A percentile compares a stretch with the other conserved stretches of the same genome.
Evolutionary conservation across 768 basidiomycete species (phyloP).

Genomic region (Lentinus tigrinus): DNA sequence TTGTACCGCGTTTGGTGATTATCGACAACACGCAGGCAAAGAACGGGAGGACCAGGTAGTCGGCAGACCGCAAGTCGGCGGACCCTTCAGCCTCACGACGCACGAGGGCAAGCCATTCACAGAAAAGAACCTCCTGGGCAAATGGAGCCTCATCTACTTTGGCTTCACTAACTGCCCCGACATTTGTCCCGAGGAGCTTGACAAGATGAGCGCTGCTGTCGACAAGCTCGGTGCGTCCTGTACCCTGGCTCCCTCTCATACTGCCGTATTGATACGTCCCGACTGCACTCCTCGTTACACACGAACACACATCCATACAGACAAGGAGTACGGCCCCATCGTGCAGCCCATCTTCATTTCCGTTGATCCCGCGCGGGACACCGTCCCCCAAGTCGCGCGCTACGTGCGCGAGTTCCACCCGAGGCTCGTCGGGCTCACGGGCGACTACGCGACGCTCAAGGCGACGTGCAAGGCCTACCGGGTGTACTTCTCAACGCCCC

Average conservation of each 20-base stretch:
- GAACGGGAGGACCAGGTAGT: slow-evolving; percentile 71
- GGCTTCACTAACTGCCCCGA: slow-evolving; percentile 99
- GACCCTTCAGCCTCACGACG: slow-evolving; percentile 77
- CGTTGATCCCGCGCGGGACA: slow-evolving; percentile 94
- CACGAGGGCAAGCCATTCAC: slow-evolving; percentile 71
- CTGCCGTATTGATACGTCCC: neutral
- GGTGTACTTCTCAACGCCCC: slow-evolving; percentile 97
- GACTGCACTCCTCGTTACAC: neutral
- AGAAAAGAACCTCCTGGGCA: slow-evolving; percentile 79
- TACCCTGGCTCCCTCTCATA: neutral
- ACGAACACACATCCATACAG: slow-evolving; percentile 42
- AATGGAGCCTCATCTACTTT: slow-evolving; percentile 93
- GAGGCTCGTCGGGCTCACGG: slow-evolving; percentile 83
- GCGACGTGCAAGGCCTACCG: slow-evolving; percentile 91
- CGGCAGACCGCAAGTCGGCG: slow-evolving; percentile 88
- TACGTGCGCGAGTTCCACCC: slow-evolving; percentile 90
- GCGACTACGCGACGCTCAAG: slow-evolving; percentile 83
- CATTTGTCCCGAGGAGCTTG: slow-evolving; percentile 96
- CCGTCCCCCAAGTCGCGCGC: slow-evolving; percentile 52
- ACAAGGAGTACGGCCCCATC: slow-evolving; percentile 64
- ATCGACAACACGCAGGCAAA: slow-evolving; percentile 52
- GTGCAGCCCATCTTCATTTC: slow-evolving; percentile 94
- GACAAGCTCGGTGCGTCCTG: slow-evolving; percentile 61
- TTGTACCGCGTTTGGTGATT: neutral
- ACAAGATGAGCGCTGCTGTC: slow-evolving; percentile 85